Evolutionary conservation across 352 stramenopile species (phyloP).

Genomic region (Aphanomyces invadans): DNA sequence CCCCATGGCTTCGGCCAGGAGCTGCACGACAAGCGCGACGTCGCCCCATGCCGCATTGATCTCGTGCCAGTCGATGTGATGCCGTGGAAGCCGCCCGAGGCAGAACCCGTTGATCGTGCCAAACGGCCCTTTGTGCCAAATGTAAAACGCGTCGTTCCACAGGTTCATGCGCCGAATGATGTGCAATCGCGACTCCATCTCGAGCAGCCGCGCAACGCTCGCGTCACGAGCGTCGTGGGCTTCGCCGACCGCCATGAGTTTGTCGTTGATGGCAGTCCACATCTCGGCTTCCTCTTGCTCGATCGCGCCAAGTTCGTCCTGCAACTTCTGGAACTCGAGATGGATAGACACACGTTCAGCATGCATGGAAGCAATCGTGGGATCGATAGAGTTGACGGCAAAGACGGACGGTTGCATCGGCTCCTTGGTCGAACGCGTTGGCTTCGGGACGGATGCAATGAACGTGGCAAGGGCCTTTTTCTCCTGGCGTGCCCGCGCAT

Average conservation of each 20-base stretch:
- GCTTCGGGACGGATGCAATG: conserved; percentile 39
- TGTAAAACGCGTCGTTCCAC: conserved; percentile 67
- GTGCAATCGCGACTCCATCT: conserved; percentile 41
- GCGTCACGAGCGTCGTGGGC: conserved; percentile 53
- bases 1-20: conserved; percentile 45
- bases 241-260: conserved; percentile 39
- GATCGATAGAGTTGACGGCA: conserved; percentile 31
- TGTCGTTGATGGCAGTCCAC: conserved; percentile 50
- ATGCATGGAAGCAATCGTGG: conserved; percentile 65
- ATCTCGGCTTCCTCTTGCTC: conserved; percentile 43
- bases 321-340: conserved; percentile 41
- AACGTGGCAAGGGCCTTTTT: conserved; percentile 56
- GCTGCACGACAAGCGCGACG: conserved; percentile 56
- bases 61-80: conserved; percentile 79
- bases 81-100: conserved; percentile 48
- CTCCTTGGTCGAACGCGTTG: neutral
- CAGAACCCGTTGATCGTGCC: conserved; percentile 81
- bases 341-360: conserved; percentile 47
- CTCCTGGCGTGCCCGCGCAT: conserved; percentile 57
- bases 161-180: conserved; percentile 50
- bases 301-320: conserved; percentile 41
- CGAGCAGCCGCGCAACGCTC: conserved; percentile 44
- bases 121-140: conserved; percentile 61
- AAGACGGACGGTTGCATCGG: no score
- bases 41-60: conserved; percentile 81